phyloP scores from a whole-genome alignment of 2,329 filamentous ascomycete species.

The Trichoderma sp. region DNA sequence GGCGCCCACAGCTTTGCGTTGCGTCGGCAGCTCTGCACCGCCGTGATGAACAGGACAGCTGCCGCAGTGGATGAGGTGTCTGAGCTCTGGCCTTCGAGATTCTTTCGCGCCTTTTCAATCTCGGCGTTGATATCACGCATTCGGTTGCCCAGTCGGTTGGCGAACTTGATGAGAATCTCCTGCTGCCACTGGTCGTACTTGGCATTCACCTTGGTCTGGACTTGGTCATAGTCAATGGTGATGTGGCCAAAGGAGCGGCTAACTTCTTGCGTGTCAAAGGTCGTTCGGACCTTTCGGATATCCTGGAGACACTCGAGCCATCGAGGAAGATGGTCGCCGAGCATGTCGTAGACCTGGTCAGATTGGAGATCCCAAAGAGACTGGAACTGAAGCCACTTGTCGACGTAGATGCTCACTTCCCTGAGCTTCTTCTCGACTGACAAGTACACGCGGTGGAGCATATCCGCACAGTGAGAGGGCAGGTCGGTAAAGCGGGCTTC shows the following conservation, averaged over 20 bases:
- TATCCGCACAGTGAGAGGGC: constrained; percentile 75
- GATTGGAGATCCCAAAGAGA: constrained; percentile 97
- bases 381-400: constrained; percentile 98
- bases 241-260: constrained; percentile 91
- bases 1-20: constrained; percentile 93
- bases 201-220: constrained; percentile 96
- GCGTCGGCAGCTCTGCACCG: constrained; percentile 92
- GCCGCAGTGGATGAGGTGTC: constrained; percentile 95
- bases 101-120: constrained; percentile 82
- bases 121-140: constrained; percentile 92
- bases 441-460: constrained; percentile 75
- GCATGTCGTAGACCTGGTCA: constrained; percentile 87
- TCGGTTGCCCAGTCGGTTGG: constrained; percentile 77
- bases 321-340: constrained; percentile 85
- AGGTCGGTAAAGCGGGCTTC: constrained; percentile 78
- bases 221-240: constrained; percentile 95
- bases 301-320: constrained; percentile 97
- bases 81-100: constrained; percentile 86
- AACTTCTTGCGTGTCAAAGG: constrained; percentile 95
- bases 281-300: constrained; percentile 89
- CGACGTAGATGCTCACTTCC: constrained; percentile 80
- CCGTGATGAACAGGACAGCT: constrained; percentile 97
- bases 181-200: constrained; percentile 99
- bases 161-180: constrained; percentile 93
- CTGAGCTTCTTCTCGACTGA: constrained; percentile 79